Conservation (phyloP, 2,329 filamentous ascomycete genomes). For the Coleophoma cylindrospora region DNA sequence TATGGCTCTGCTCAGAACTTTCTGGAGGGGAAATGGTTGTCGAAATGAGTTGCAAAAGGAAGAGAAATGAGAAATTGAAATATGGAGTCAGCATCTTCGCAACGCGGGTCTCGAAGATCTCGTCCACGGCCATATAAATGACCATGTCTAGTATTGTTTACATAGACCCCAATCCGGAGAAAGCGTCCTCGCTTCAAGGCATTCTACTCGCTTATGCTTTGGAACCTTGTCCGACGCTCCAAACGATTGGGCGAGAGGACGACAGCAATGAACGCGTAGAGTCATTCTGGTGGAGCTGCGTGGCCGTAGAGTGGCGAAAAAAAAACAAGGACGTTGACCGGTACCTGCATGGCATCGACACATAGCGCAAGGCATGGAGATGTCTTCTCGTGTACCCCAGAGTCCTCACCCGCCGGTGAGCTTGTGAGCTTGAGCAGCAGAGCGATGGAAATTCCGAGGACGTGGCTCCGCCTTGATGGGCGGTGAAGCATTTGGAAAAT, state of each 20-base stretch:
- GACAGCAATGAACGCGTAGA: background rate
- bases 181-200: background rate
- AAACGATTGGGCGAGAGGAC: background rate
- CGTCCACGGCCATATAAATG: background rate
- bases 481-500: no score
- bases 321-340: background rate
- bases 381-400: no score
- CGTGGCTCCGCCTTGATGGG: no score
- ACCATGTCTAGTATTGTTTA: background rate
- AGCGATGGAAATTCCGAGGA: no score
- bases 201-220: background rate
- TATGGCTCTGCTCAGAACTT: no score
- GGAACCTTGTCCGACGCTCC: background rate
- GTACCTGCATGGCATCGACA: no score
- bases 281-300: background rate
- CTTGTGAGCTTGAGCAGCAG: no score
- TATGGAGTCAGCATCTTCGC: background rate
- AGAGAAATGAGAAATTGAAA: background rate
- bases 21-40: no score
- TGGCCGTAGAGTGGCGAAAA: background rate
- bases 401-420: no score
- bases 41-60: background rate
- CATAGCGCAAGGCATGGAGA: no score
- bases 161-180: background rate
- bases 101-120: background rate